phyloP scores from a whole-genome alignment of 148 eudicot species.

The Spergularia bocconei region DNA sequence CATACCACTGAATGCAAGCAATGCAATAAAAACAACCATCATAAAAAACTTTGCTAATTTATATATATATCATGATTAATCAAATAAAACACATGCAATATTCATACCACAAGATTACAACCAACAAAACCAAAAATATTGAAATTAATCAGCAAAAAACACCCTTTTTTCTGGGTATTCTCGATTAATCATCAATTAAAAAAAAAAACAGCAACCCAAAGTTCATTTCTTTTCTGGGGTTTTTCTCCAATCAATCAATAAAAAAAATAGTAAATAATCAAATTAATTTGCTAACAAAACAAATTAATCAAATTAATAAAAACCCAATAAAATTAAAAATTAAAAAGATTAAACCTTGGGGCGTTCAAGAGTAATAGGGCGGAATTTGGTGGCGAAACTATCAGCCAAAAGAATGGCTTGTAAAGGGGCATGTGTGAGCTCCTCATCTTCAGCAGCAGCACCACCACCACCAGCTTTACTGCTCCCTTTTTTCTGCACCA shows the following conservation, averaged over 20 bases:
- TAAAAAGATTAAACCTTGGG: conserved; percentile 50
- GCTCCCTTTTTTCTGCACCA: conserved; percentile 67
- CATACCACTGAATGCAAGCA: background rate
- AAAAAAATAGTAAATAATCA: background rate
- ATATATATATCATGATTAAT: too few relatives aligned
- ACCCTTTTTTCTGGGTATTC: background rate
- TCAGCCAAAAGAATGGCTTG: conserved; percentile 88
- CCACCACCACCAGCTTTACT: conserved; percentile 2
- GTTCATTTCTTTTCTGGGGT: background rate
- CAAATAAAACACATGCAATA: too few relatives aligned
- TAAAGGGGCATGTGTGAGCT: conserved; percentile 52
- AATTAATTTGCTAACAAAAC: background rate
- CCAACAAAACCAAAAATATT: background rate
- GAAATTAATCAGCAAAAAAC: background rate
- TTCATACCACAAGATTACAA: background rate
- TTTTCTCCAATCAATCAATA: background rate
- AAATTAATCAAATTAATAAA: background rate
- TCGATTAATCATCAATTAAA: background rate
- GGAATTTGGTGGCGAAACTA: conserved; percentile 78
- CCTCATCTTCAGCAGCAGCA: conserved; percentile 49
- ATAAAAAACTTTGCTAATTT: too few relatives aligned
- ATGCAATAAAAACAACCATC: background rate
- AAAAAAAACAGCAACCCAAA: background rate
- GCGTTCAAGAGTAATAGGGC: conserved; percentile 94
- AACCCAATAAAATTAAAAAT: background rate